These are phyloP conservation scores for Sisymbrium altissimum DNA, from an alignment of 345 rosid genomes.

Conservation along the genomic window DNA sequence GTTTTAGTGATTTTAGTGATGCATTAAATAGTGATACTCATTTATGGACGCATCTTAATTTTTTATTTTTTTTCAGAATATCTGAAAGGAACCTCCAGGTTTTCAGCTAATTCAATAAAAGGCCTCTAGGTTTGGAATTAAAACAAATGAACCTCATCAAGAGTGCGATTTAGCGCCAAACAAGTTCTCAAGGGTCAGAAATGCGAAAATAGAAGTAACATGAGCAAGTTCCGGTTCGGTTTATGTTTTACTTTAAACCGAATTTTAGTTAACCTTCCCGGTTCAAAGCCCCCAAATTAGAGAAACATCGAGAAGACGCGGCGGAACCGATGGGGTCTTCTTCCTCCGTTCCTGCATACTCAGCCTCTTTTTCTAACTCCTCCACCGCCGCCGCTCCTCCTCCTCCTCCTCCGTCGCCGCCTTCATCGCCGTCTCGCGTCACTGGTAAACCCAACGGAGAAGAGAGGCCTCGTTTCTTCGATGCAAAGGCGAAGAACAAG, in stretches of 20 bases:
- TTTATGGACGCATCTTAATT: background rate
- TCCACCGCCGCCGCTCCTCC: background rate
- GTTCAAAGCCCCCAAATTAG: background rate
- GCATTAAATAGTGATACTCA: background rate
- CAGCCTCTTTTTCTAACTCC: constrained; percentile 33
- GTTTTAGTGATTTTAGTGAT: background rate
- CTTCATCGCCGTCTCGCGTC: constrained; percentile 29
- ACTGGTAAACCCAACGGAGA: constrained; percentile 28
- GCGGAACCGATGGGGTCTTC: constrained; percentile 27
- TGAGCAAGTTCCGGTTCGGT: constrained; percentile 18
- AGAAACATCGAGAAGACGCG: background rate
- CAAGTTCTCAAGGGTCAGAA: background rate
- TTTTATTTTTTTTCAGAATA: background rate
- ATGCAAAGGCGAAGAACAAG: constrained; percentile 52
- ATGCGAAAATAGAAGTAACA: background rate
- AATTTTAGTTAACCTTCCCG: background rate
- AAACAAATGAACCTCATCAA: background rate
- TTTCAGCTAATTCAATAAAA: background rate
- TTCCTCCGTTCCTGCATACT: background rate
- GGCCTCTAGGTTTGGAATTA: background rate
- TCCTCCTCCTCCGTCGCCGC: constrained; percentile 25
- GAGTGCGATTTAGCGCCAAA: background rate
- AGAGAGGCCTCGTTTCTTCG: constrained; percentile 79
- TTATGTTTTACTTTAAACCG: background rate
- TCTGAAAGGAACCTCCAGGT: background rate